Conservation (phyloP, 2,329 filamentous ascomycete genomes). For the Nemania diffusa region DNA sequence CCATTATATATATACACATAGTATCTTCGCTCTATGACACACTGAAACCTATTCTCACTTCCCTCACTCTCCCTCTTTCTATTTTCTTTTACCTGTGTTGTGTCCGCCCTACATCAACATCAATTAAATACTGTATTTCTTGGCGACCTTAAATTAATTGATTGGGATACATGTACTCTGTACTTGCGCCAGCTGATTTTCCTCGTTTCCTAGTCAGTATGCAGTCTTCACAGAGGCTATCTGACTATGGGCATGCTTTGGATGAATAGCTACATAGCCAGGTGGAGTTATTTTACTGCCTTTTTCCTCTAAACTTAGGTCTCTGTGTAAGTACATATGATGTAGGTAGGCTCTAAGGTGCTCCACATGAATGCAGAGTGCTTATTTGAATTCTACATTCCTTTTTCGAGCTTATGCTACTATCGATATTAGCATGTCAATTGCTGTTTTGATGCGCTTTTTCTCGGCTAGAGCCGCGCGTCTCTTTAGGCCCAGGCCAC, state of each 20-base stretch:
- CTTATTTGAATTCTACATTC: background rate
- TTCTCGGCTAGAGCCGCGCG: conserved; percentile 28
- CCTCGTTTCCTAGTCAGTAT: background rate
- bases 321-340: no score
- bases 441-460: background rate
- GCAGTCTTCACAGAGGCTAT: background rate
- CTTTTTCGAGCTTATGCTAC: conserved; percentile 15
- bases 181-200: background rate
- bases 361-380: background rate
- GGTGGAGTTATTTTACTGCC: background rate
- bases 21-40: background rate
- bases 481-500: background rate
- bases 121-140: background rate
- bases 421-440: conserved; percentile 7
- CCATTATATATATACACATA: background rate
- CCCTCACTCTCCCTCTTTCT: background rate
- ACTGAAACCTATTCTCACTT: background rate
- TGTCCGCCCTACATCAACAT: background rate
- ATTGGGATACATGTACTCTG: background rate
- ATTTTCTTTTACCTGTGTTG: background rate
- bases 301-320: no score
- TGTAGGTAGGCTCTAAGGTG: background rate
- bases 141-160: background rate
- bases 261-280: background rate
- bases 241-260: background rate